Conservation (phyloP, 371 early-diverging fungal genomes). For the Mortierella sp. region DNA sequence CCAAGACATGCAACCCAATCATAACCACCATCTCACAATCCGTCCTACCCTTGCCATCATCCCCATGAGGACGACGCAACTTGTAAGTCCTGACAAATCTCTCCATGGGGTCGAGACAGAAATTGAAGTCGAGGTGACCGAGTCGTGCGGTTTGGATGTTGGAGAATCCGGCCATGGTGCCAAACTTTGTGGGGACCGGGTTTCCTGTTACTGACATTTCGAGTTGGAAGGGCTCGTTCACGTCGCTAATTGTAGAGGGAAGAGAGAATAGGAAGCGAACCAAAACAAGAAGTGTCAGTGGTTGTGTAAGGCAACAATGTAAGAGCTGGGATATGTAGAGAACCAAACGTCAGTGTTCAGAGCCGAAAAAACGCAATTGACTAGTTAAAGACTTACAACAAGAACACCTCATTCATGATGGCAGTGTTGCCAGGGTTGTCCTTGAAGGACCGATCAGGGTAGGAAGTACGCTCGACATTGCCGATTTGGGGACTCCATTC, state of each 20-base stretch:
- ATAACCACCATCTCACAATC: slow-evolving; percentile 50
- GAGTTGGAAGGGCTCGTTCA: slow-evolving; percentile 43
- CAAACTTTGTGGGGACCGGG: slow-evolving; percentile 47
- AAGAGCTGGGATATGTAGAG: too few relatives aligned
- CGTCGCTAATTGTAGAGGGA: slow-evolving; percentile 23
- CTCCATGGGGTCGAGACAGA: slow-evolving; percentile 35
- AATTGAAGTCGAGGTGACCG: slow-evolving; percentile 30
- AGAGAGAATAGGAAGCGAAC: not conserved
- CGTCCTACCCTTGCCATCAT: slow-evolving; percentile 19
- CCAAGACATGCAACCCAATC: slow-evolving; percentile 43
- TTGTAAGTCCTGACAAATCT: slow-evolving; percentile 36
- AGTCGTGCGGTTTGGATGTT: slow-evolving; percentile 29
- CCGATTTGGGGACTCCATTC: slow-evolving; percentile 50
- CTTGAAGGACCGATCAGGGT: slow-evolving; percentile 45
- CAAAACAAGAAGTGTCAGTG: not conserved
- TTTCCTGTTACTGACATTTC: slow-evolving; percentile 37
- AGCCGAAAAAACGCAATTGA: not conserved
- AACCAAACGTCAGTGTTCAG: not conserved
- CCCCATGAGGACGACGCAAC: slow-evolving; percentile 12
- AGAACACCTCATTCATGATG: slow-evolving; percentile 51
- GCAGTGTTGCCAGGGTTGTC: slow-evolving; percentile 50
- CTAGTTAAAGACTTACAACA: slow-evolving; percentile 31
- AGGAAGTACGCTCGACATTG: slow-evolving; percentile 35
- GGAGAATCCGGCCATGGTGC: slow-evolving; percentile 51
- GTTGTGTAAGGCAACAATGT: too few relatives aligned